Evolutionary conservation across 768 basidiomycete species (phyloP), one percentile per base, ranked within the genome.

Genomic region (Hortiboletus flavorubellus): DNA sequence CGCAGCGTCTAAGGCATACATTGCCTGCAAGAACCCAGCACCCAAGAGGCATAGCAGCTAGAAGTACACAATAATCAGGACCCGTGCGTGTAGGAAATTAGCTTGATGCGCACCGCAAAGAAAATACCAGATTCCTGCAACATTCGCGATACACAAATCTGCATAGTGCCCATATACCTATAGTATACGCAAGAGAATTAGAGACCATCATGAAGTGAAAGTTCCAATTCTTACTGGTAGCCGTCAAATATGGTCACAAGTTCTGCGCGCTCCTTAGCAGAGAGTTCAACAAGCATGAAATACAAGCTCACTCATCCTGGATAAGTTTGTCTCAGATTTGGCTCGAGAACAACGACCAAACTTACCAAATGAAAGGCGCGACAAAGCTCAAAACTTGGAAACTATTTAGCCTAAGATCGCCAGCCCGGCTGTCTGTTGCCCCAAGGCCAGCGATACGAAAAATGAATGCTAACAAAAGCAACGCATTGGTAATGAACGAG

Each of bases 71-170:
- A 35, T 12, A 38, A 8, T 59, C 16, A 56, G 15, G 11, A 40
- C 30, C 26, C 18, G 2, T 26, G n/a, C 9, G 2, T 31, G 14
- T 8, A 53, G 15, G 30, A 21, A 26, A 34, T 9, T n/a, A 23
- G 10, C 2, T 21, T 48, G 37, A 2, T 49, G 72, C 80, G 38
- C 62, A 95, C 89, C 49, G 89, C 89, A 71, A 95, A 93, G 75
- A 95, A 95, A 46, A 97, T 85, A 4, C 91, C 87, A 18, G 92
- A 94, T 71, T 98, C 93, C 65, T 89, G 86, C 58, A 98, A 72
- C 94, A 98, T 98, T 12, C 93, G 80, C 18, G 91, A 85, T 2
- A 96, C 85, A 57, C 94, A 95, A 30, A 98, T 93, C 67, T 96
- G 93, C 86, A 97, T 86, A 0, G 89, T 93, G 8, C 94, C 94